A percentile compares a stretch with the other conserved stretches of the same genome.
These are phyloP conservation scores for Dalbergia cultrata DNA, from an alignment of 306 rosid species.

Conservation along the genomic window DNA sequence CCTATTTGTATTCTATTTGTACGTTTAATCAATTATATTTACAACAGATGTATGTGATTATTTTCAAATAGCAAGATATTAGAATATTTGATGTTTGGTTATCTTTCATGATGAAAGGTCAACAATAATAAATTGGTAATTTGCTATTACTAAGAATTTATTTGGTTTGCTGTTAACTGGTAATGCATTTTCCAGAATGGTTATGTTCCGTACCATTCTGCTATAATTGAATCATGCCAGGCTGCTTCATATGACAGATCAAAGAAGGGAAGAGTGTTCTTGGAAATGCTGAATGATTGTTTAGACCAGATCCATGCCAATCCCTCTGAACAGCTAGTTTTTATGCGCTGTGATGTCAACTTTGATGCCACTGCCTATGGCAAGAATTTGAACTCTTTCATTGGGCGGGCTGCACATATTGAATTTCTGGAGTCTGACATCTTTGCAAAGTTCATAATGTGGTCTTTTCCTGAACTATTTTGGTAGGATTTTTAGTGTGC, in stretches of 20 bases:
- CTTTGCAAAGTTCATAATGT: slow-evolving; percentile 82
- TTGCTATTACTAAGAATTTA: not conserved
- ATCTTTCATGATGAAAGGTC: too few relatives aligned
- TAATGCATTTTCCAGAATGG: slow-evolving; percentile 71
- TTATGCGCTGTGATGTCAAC: slow-evolving; percentile 91
- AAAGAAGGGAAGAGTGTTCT: slow-evolving; percentile 71
- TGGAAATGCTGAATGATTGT: slow-evolving; percentile 83
- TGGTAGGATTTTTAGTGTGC: slow-evolving; percentile 48
- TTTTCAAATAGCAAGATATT: not conserved
- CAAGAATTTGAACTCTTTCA: slow-evolving; percentile 85
- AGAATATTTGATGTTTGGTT: not conserved
- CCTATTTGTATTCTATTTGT: too few relatives aligned
- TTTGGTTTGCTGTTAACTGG: slow-evolving; percentile 42
- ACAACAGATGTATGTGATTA: too few relatives aligned
- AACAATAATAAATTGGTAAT: not conserved
- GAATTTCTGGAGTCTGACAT: slow-evolving; percentile 89
- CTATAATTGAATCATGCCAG: slow-evolving; percentile 88
- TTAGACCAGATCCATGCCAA: slow-evolving; percentile 85
- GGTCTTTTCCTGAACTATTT: slow-evolving; percentile 92
- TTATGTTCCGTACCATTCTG: slow-evolving; percentile 95
- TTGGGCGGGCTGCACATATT: slow-evolving; percentile 93
- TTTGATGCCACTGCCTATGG: slow-evolving; percentile 82
- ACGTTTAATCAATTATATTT: too few relatives aligned
- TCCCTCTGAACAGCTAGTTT: slow-evolving; percentile 65
- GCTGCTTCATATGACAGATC: slow-evolving; percentile 84